Conservation (phyloP, 2,329 filamentous ascomycete genomes). For the Neonectria neomacrospora region DNA sequence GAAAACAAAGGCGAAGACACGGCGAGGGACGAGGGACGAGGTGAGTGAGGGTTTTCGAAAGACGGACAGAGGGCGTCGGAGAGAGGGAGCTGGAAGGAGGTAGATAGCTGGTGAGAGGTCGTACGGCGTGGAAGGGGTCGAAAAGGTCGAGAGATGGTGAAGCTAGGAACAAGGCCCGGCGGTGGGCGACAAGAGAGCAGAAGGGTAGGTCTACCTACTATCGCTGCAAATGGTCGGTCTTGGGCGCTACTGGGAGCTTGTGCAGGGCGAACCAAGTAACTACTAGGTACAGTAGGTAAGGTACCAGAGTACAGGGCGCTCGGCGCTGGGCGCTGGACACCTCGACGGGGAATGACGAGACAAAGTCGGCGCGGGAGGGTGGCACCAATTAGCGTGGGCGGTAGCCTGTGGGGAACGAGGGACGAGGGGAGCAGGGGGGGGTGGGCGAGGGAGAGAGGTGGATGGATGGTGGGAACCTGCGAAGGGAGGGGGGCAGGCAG, state of each 20-base stretch:
- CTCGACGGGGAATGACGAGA: conserved; percentile 44
- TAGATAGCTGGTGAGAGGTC: not conserved
- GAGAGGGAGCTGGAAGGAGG: not conserved
- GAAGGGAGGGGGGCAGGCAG: not conserved
- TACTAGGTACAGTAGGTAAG: not conserved
- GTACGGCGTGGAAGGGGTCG: conserved; percentile 19
- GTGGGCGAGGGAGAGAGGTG: conserved; percentile 33
- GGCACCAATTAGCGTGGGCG: conserved; percentile 42
- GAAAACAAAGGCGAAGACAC: conserved; percentile 2
- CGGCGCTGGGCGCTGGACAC: conserved; percentile 23
- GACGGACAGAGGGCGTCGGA: not conserved
- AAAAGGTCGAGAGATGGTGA: conserved; percentile 21
- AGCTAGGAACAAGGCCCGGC: conserved; percentile 26
- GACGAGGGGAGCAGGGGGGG: conserved; percentile 37
- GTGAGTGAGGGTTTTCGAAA: conserved; percentile 10
- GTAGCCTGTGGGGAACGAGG: conserved; percentile 36
- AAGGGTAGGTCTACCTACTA: conserved; percentile 10
- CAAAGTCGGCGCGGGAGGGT: conserved; percentile 38
- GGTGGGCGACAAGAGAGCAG: conserved; percentile 27
- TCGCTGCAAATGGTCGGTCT: conserved; percentile 21
- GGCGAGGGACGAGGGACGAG: not conserved
- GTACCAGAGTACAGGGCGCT: conserved; percentile 34
- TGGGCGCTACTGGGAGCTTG: conserved; percentile 22
- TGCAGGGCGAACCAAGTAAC: conserved; percentile 22
- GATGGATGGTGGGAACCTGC: conserved; percentile 1